Evolutionary conservation across 305 asterid genomes (phyloP), one percentile per base, ranked within the genome.

Genomic region (Petunia hybrid): DNA sequence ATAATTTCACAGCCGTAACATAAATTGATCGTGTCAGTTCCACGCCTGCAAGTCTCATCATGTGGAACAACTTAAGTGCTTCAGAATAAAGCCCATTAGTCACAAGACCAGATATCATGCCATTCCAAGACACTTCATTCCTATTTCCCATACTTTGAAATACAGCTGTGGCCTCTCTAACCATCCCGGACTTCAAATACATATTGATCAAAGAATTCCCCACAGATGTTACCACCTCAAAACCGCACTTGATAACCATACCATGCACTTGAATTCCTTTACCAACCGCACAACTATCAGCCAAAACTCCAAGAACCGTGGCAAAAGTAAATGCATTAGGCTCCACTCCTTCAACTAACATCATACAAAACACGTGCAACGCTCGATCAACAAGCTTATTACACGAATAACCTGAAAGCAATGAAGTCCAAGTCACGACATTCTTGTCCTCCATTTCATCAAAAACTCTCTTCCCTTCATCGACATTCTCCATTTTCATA

Each of bases 401-500:
- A 78, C 83, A 80, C 4, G 94, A 87, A 84, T 88, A 96, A 62
- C 98, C 98, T 0, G 91, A 80, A 14, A 93, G 90, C 69, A 96
- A 85, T 2, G 98, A 89, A 42, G 99, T 96, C 97, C 98, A 96
- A 53, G 98, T 91, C 77, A 96, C 95, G 2, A 93, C 97, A 75
- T 96, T 96, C 89, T 83, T 94, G 74, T 87, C 91, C 39, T 38
- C 86, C 86, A 94, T 88, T 82, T 93, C 98, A 63, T 90, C 90
- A 82, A 96, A 96, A 85, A 91, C 87, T 80, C 76, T 88, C 87
- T 88, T 85, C 46, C 94, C 98, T 2, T 86, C 89, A 55, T 75
- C 83, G 78, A 91, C 83, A 59, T 84, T 86, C 63, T 84, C 92
- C 55, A 81, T 89, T 86, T 94, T 95, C 84, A 92, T 83, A 81